Percentiles rank a stretch among this genome's conserved stretches.
phyloP scores from a whole-genome alignment of 352 stramenopile species.

The Pythium aquatile region DNA sequence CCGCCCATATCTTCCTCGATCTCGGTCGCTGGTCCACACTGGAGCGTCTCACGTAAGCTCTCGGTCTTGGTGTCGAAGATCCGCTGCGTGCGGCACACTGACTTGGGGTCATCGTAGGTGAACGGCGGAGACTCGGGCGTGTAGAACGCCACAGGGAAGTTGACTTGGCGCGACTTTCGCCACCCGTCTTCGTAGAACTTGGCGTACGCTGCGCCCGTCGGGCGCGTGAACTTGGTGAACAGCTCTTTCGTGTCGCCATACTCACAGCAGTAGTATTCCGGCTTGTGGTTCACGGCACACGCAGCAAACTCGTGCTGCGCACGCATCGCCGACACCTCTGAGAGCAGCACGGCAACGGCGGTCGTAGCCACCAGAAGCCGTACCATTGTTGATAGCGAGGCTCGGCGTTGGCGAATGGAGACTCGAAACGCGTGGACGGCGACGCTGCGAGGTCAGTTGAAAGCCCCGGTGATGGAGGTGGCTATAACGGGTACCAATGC shows the following conservation, averaged over 20 bases:
- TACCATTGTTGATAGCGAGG: not conserved
- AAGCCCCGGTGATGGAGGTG: not conserved
- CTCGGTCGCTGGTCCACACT: slow-evolving; percentile 43
- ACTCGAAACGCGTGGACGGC: not conserved
- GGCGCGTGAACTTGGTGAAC: slow-evolving; percentile 29
- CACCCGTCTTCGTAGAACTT: slow-evolving; percentile 25
- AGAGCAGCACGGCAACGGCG: not conserved
- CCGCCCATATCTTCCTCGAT: slow-evolving; percentile 28
- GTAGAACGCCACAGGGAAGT: slow-evolving; percentile 27
- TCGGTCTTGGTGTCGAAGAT: slow-evolving; percentile 25
- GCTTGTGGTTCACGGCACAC: slow-evolving; percentile 31
- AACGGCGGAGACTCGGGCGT: slow-evolving; percentile 47
- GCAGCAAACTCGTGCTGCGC: slow-evolving; percentile 23
- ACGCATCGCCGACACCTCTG: slow-evolving; percentile 1
- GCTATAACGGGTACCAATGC: not conserved
- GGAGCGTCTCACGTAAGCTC: slow-evolving; percentile 31
- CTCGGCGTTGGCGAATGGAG: not conserved
- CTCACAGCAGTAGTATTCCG: slow-evolving; percentile 33
- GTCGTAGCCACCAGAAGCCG: not conserved
- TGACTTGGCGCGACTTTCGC: slow-evolving; percentile 26
- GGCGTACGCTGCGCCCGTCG: slow-evolving; percentile 11
- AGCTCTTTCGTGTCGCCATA: slow-evolving; percentile 26
- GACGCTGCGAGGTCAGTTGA: not conserved
- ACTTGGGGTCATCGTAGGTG: slow-evolving; percentile 42
- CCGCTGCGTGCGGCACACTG: slow-evolving; percentile 45